Conservation (phyloP, 108 stramenopile species). For the Nitzschia sp. region DNA sequence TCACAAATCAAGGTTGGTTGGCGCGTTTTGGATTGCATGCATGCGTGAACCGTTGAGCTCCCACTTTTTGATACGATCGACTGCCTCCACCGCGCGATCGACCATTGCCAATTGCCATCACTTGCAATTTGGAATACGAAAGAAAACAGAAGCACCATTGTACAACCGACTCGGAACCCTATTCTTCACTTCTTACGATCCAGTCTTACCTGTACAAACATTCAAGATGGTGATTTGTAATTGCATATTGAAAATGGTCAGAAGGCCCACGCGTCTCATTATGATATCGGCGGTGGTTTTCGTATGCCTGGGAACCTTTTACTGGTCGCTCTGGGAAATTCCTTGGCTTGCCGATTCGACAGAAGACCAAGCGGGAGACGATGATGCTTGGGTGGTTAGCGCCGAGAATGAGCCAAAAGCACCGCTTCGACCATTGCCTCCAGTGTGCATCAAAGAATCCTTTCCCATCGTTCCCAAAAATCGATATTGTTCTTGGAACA, state of each 20-base stretch:
- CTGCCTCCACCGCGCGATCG: neutral
- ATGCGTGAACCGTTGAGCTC: conserved; percentile 9
- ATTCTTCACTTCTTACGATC: too few relatives aligned
- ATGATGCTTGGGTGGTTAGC: neutral
- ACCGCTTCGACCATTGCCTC: neutral
- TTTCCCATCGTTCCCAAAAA: neutral
- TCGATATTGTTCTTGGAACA: conserved; percentile 16
- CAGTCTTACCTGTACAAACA: neutral
- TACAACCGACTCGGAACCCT: too few relatives aligned
- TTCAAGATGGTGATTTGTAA: neutral
- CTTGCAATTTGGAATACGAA: neutral
- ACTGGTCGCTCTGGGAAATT: conserved; percentile 22
- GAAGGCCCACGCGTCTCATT: neutral
- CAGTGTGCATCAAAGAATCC: neutral
- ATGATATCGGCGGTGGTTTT: neutral
- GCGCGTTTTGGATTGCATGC: too few relatives aligned
- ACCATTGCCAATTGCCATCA: neutral
- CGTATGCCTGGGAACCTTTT: conserved; percentile 1
- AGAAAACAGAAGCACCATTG: too few relatives aligned
- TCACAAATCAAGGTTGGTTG: too few relatives aligned
- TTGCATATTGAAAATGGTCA: neutral
- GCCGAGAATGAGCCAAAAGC: neutral
- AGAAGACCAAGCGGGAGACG: neutral
- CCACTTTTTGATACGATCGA: conserved; percentile 6
- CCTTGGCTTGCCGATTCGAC: conserved; percentile 4